A percentile compares a stretch with the other conserved stretches of the same genome.
These are phyloP conservation scores for Chytriomyces sp. DNA, from an alignment of 192 early-diverging fungal species.

Conservation along the genomic window DNA sequence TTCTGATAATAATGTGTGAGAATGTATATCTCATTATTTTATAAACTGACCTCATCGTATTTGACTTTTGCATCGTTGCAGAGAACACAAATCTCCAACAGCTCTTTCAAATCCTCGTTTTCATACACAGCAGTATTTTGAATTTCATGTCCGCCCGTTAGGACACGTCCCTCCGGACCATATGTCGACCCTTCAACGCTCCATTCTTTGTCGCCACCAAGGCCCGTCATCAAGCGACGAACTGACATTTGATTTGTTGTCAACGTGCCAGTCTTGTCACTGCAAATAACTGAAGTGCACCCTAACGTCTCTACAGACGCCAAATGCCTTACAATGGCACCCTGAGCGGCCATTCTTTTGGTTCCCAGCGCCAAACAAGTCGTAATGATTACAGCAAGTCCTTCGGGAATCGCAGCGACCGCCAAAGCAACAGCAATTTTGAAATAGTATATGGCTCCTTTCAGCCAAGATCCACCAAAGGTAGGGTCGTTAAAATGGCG, in stretches of 20 bases:
- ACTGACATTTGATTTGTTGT: background rate
- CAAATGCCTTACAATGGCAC: background rate
- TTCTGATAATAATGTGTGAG: constrained; percentile 25
- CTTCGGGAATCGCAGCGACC: constrained; percentile 26
- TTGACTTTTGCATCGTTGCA: constrained; percentile 90
- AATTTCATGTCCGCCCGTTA: constrained; percentile 47
- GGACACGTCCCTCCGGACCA: constrained; percentile 76
- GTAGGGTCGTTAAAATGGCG: constrained; percentile 92
- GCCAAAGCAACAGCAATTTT: constrained; percentile 93
- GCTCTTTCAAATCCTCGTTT: constrained; percentile 65
- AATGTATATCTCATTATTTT: no score
- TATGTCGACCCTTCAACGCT: constrained; percentile 84
- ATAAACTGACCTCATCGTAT: constrained; percentile 69
- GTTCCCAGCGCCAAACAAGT: constrained; percentile 41
- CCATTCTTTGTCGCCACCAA: constrained; percentile 60
- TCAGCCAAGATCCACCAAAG: constrained; percentile 2
- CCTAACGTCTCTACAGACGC: background rate
- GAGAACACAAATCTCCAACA: constrained; percentile 80
- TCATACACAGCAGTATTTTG: constrained; percentile 48
- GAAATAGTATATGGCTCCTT: background rate
- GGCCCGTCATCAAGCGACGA: constrained; percentile 10
- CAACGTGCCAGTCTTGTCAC: background rate
- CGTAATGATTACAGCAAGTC: background rate
- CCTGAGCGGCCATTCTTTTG: constrained; percentile 82
- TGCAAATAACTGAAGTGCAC: background rate